A percentile compares a stretch with the other conserved stretches of the same genome.
Evolutionary conservation across 306 rosid genomes (phyloP).

Genomic region (Lathyrus tuberosus): DNA sequence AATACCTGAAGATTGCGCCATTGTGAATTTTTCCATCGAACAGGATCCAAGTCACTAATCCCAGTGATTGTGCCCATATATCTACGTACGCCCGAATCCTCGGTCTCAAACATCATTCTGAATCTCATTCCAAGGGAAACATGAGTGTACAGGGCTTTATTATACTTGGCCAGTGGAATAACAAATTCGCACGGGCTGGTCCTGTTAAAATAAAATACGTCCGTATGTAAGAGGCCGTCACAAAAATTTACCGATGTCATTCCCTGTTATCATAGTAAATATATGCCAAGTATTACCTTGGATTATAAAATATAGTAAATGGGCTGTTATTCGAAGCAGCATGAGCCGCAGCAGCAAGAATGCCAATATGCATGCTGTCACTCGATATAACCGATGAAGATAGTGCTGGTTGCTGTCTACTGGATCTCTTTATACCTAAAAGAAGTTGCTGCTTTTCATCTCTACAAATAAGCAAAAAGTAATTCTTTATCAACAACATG

Average conservation of each 20-base stretch:
- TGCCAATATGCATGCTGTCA: slow-evolving; percentile 98
- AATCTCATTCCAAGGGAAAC: slow-evolving; percentile 98
- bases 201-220: slow-evolving; percentile 54
- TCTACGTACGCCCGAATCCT: slow-evolving; percentile 95
- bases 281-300: slow-evolving; percentile 59
- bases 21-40: slow-evolving; percentile 87
- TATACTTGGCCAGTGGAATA: slow-evolving; percentile 88
- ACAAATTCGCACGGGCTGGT: slow-evolving; percentile 97
- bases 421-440: slow-evolving; percentile 84
- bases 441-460: slow-evolving; percentile 95
- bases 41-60: slow-evolving; percentile 78
- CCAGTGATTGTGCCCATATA: slow-evolving; percentile 98
- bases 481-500: slow-evolving; percentile 19
- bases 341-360: slow-evolving; percentile 99
- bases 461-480: slow-evolving; percentile 45
- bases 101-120: slow-evolving; percentile 98
- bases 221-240: slow-evolving; percentile 38
- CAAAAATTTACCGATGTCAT: slow-evolving; percentile 30
- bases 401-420: slow-evolving; percentile 91
- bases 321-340: slow-evolving; percentile 97
- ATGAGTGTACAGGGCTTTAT: slow-evolving; percentile 85
- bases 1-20: slow-evolving; percentile 98
- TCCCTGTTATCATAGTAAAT: slow-evolving; percentile 20
- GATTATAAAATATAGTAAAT: slow-evolving; percentile 92
- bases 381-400: slow-evolving; percentile 96